These are phyloP conservation scores for Ambrosia hybrid DNA, from an alignment of 140 eudicot species.

Conservation along the genomic window DNA sequence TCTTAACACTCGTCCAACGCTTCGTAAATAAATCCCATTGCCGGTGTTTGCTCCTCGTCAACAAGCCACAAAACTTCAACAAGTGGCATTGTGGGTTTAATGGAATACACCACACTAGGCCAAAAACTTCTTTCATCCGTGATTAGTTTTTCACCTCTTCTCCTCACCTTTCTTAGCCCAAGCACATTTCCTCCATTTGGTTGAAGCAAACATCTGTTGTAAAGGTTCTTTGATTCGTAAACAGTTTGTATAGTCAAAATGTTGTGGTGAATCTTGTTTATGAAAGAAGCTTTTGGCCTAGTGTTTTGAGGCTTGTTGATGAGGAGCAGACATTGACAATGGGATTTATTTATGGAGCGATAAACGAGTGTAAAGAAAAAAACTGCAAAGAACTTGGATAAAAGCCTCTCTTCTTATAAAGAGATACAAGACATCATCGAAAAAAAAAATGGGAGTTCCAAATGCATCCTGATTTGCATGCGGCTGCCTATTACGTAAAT, in stretches of 20 bases:
- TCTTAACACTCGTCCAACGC: constrained; percentile 7
- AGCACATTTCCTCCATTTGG: neutral
- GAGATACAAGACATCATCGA: no score
- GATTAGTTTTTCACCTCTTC: no score
- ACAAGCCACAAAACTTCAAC: neutral
- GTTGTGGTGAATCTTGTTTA: constrained; percentile 2
- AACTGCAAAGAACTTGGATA: no score
- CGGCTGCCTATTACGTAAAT: no score
- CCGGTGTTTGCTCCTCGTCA: constrained; percentile 6
- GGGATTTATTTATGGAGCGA: no score
- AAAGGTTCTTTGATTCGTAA: neutral
- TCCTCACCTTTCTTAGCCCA: neutral
- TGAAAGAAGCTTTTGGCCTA: no score
- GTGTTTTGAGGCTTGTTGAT: no score
- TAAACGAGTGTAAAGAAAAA: no score
- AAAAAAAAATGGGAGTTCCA: no score
- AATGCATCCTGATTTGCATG: no score
- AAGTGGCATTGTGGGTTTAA: neutral
- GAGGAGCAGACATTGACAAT: no score
- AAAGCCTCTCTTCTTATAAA: no score
- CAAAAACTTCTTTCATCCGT: neutral
- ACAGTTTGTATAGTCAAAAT: constrained; percentile 7
- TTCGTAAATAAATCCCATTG: constrained; percentile 9
- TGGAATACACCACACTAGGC: constrained; percentile 10
- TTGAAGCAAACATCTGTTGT: constrained; percentile 21